These are phyloP conservation scores for Whalleya microplaca DNA, from an alignment of 2,329 filamentous ascomycete genomes.

Conservation along the genomic window DNA sequence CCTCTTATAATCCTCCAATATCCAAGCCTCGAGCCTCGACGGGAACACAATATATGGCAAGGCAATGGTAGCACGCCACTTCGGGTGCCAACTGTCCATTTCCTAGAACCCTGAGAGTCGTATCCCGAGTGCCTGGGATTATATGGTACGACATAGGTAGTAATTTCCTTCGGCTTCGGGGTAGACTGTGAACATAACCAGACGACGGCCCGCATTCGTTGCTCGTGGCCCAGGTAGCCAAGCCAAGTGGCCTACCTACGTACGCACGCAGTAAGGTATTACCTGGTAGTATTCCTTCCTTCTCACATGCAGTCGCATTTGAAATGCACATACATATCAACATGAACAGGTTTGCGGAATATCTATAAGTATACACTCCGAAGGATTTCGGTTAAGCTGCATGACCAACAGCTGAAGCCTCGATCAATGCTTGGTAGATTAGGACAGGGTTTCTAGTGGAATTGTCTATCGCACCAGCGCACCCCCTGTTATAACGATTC, in stretches of 20 bases:
- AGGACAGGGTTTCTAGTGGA: not conserved
- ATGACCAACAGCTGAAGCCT: not conserved
- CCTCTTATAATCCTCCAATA: not conserved
- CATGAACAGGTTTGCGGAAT: too few relatives aligned
- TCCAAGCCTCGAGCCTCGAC: not conserved
- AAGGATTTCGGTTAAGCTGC: too few relatives aligned
- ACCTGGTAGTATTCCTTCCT: too few relatives aligned
- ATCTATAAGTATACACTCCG: not conserved
- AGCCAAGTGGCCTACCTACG: too few relatives aligned
- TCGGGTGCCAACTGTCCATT: too few relatives aligned
- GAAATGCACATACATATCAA: too few relatives aligned
- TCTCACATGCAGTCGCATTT: too few relatives aligned
- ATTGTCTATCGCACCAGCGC: not conserved
- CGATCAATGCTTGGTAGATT: not conserved
- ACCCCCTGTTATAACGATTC: not conserved
- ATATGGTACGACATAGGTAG: not conserved
- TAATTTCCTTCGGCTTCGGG: not conserved
- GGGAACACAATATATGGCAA: not conserved
- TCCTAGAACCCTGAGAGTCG: not conserved
- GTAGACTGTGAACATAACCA: too few relatives aligned
- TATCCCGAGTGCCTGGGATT: not conserved
- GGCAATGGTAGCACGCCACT: too few relatives aligned
- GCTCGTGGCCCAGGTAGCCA: too few relatives aligned
- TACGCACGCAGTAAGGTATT: too few relatives aligned
- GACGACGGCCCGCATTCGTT: too few relatives aligned